Percentiles rank a stretch among this genome's conserved stretches.
Evolutionary conservation across 176 grass and related monocot species (phyloP).

Genomic region (Zea mays): DNA sequence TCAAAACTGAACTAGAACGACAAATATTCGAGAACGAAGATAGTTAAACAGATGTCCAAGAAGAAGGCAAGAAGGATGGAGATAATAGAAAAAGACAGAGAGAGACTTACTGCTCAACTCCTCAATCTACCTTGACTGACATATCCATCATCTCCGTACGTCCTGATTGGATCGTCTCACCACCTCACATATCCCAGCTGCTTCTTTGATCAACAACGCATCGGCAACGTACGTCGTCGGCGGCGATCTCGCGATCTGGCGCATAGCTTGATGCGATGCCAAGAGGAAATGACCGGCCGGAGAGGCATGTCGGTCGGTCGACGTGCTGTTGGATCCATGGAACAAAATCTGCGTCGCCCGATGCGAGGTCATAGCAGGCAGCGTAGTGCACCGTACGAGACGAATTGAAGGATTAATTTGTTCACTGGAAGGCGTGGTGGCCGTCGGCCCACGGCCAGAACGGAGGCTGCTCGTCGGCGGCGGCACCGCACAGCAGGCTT

Average conservation of each 20-base stretch:
- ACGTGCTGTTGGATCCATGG: background rate
- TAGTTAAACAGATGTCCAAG: too few species aligned
- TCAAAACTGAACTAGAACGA: too few species aligned
- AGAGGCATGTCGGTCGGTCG: background rate
- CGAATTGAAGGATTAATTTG: background rate
- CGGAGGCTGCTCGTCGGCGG: slow-evolving; percentile 61
- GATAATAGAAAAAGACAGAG: background rate
- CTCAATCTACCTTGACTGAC: slow-evolving; percentile 32
- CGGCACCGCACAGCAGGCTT: slow-evolving; percentile 60
- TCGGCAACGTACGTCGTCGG: background rate
- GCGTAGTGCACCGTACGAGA: background rate
- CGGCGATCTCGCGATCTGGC: background rate
- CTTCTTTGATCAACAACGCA: background rate
- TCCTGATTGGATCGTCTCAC: background rate
- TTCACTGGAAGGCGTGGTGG: slow-evolving; percentile 67
- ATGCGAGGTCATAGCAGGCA: background rate
- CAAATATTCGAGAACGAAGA: too few species aligned
- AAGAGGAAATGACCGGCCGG: slow-evolving; percentile 4
- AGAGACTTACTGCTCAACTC: background rate
- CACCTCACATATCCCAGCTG: background rate
- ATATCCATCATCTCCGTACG: background rate
- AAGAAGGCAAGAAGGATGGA: too few species aligned
- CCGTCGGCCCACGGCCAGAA: slow-evolving; percentile 87
- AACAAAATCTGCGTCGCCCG: background rate
- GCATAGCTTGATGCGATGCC: background rate